Evolutionary conservation across 768 basidiomycete species (phyloP).

Genomic region (Pholiota conissans): DNA sequence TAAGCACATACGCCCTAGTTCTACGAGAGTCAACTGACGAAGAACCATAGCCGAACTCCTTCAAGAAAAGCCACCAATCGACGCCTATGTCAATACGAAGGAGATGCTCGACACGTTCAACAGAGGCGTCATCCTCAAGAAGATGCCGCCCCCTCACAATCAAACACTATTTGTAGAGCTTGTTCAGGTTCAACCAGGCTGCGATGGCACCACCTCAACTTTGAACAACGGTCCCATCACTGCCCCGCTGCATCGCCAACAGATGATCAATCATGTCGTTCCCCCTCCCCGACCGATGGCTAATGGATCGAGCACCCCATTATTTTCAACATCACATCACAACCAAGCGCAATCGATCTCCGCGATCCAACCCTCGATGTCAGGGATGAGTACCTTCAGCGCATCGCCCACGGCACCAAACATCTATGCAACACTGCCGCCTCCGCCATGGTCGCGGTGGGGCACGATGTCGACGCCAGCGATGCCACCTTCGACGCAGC

Average conservation of each 20-base stretch:
- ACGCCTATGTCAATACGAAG: conserved; percentile 69
- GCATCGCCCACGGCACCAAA: conserved; percentile 9
- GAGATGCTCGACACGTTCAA: conserved; percentile 76
- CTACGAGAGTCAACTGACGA: conserved; percentile 2
- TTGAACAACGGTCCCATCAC: conserved; percentile 19
- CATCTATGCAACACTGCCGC: conserved; percentile 22
- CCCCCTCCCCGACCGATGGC: conserved; percentile 17
- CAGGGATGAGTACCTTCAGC: conserved; percentile 16
- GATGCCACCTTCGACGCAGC: conserved; percentile 44
- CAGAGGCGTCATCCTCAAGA: conserved; percentile 70
- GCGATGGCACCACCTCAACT: conserved; percentile 28
- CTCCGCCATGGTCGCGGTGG: conserved; percentile 51
- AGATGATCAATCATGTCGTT: conserved; percentile 11
- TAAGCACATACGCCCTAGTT: conserved; percentile 26
- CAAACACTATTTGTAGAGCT: conserved; percentile 78
- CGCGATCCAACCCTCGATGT: conserved; percentile 19
- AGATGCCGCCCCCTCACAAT: conserved; percentile 60
- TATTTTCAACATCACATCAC: conserved; percentile 9
- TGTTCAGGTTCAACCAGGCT: conserved; percentile 58
- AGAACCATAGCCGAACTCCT: conserved; percentile 20
- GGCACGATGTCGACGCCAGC: conserved; percentile 45
- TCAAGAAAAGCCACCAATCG: conserved; percentile 46
- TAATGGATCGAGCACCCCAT: conserved; percentile 5
- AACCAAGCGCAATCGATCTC: conserved; percentile 10
- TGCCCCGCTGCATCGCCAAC: conserved; percentile 22